These are phyloP conservation scores for Barnettozyma salicaria DNA, from an alignment of 805 yeast genomes.

Conservation along the genomic window DNA sequence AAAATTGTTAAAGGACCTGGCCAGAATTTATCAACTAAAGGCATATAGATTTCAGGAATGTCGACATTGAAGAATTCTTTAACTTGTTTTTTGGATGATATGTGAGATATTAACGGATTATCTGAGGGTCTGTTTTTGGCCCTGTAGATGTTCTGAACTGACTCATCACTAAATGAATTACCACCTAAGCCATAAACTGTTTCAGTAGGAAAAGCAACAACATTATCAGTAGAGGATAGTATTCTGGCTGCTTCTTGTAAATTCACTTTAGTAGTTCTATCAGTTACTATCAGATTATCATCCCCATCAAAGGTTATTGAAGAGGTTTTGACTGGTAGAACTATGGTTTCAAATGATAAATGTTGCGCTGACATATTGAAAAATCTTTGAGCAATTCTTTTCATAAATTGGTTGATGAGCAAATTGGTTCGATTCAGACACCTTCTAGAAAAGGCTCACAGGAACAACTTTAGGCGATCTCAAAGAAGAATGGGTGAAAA, in stretches of 20 bases:
- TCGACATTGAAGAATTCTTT: conserved; percentile 45
- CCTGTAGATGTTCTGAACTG: conserved; percentile 69
- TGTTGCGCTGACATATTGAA: conserved; percentile 4
- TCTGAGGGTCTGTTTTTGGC: conserved; percentile 96
- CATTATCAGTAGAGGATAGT: conserved; percentile 44
- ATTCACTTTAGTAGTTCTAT: conserved; percentile 44
- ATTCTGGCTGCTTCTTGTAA: conserved; percentile 54
- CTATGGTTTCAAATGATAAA: conserved; percentile 12
- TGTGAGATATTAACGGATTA: conserved; percentile 89
- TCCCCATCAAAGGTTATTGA: conserved; percentile 19
- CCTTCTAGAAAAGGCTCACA: too few species aligned
- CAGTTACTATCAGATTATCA: conserved; percentile 39
- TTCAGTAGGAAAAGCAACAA: conserved; percentile 93
- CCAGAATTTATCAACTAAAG: conserved; percentile 71
- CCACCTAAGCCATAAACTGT: conserved; percentile 97
- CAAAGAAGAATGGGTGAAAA: too few species aligned
- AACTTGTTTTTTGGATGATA: conserved; percentile 72
- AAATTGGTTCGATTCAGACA: too few species aligned
- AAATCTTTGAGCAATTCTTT: not conserved
- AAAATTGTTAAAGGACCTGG: conserved; percentile 94
- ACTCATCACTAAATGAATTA: conserved; percentile 64
- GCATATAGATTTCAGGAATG: conserved; percentile 64
- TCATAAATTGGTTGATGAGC: conserved; percentile 1
- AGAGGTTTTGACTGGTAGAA: conserved; percentile 19
- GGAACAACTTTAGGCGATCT: too few species aligned